These are phyloP conservation scores for Solanum peruvianum DNA, from an alignment of 257 asterid species.

Conservation along the genomic window DNA sequence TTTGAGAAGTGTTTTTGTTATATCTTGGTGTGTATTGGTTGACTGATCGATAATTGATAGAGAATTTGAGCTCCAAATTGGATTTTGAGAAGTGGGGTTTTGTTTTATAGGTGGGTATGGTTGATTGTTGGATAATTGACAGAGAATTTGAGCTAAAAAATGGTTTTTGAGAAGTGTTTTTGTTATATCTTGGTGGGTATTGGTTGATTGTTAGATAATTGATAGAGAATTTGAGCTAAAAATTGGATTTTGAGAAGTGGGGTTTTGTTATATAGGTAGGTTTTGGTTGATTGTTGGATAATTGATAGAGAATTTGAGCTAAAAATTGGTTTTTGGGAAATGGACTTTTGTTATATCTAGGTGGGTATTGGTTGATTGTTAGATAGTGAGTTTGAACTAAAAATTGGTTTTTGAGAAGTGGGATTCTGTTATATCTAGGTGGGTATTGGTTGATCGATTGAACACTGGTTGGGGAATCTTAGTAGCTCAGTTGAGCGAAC, in stretches of 20 bases:
- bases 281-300: not conserved
- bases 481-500: not conserved
- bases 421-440: slow-evolving; percentile 9
- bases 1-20: not conserved
- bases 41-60: not conserved
- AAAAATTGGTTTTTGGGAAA: slow-evolving; percentile 18
- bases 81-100: slow-evolving; percentile 17
- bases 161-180: no score
- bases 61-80: slow-evolving; percentile 14
- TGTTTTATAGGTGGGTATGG: no score
- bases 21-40: not conserved
- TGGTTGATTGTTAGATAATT: not conserved
- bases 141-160: no score
- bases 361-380: not conserved
- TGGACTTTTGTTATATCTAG: slow-evolving; percentile 14
- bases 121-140: no score
- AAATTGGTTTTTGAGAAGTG: slow-evolving; percentile 21
- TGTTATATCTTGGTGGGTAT: no score
- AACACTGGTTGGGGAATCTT: not conserved
- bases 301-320: not conserved
- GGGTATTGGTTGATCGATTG: not conserved
- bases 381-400: slow-evolving; percentile 4
- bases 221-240: slow-evolving; percentile 8
- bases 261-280: not conserved
- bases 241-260: not conserved